phyloP scores from a whole-genome alignment of 1,284 basidiomycete species.

The Moesziomyces parantarcticus region DNA sequence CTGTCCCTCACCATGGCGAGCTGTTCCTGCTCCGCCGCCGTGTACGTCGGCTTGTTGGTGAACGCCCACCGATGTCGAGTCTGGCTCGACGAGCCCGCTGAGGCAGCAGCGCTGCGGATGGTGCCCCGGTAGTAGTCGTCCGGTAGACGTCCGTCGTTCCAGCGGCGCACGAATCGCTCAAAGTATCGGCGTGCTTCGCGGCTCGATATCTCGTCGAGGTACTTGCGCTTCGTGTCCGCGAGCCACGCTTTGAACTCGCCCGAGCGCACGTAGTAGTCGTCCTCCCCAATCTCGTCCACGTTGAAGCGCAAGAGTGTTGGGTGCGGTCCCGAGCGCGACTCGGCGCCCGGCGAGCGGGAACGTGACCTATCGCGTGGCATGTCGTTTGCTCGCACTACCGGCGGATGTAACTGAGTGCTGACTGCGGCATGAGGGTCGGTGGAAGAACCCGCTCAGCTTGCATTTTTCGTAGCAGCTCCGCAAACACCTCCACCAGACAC shows the following conservation, averaged over 20 bases:
- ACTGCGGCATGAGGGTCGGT: too few relatives aligned
- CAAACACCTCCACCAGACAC: too few relatives aligned
- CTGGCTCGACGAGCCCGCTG: slow-evolving; percentile 14
- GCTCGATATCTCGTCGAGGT: slow-evolving; percentile 51
- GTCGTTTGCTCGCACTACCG: too few relatives aligned
- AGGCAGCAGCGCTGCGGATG: slow-evolving; percentile 2
- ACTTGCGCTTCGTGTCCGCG: slow-evolving; percentile 19
- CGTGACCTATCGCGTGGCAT: too few relatives aligned
- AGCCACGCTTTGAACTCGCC: slow-evolving; percentile 57
- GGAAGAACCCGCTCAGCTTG: too few relatives aligned
- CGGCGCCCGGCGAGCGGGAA: too few relatives aligned
- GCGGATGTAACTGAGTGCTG: too few relatives aligned
- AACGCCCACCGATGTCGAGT: slow-evolving; percentile 46
- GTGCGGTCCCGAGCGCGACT: background rate
- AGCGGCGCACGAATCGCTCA: slow-evolving; percentile 40
- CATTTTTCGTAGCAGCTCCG: too few relatives aligned
- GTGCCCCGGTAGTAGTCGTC: slow-evolving; percentile 28
- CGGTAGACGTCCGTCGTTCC: slow-evolving; percentile 40
- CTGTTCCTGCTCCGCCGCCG: slow-evolving; percentile 23
- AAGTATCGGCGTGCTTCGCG: slow-evolving; percentile 49
- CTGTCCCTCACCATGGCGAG: slow-evolving; percentile 36
- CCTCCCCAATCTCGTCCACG: slow-evolving; percentile 9
- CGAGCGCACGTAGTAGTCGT: slow-evolving; percentile 48
- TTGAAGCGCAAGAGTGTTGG: slow-evolving; percentile 8
- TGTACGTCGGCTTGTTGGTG: slow-evolving; percentile 11